Evolutionary conservation across 2,329 filamentous ascomycete genomes (phyloP).

Genomic region (Lecanosticta acicola): DNA sequence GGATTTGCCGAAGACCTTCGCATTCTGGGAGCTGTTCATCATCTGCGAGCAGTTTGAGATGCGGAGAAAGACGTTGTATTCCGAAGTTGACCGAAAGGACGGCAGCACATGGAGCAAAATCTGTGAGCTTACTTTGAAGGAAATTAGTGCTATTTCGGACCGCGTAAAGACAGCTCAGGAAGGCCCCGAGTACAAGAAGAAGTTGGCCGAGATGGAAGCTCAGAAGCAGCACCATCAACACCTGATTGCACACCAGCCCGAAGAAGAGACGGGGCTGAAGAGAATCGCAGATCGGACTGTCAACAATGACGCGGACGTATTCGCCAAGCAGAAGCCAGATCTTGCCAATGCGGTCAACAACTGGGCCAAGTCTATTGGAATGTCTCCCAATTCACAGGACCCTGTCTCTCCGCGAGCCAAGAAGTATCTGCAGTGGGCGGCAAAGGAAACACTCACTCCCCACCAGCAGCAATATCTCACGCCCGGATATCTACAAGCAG

Average conservation of each 20-base stretch:
- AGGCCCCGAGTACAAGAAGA: constrained; percentile 16
- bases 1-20: constrained; percentile 71
- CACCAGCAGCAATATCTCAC: constrained; percentile 51
- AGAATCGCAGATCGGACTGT: constrained; percentile 27
- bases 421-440: constrained; percentile 29
- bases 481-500: constrained; percentile 44
- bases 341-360: constrained; percentile 37
- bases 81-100: constrained; percentile 74
- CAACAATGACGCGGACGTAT: constrained; percentile 22
- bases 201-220: constrained; percentile 13
- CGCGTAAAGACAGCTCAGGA: constrained; percentile 54
- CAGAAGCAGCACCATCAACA: constrained; percentile 17
- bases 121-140: constrained; percentile 60
- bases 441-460: constrained; percentile 28
- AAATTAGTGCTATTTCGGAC: constrained; percentile 60
- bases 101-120: constrained; percentile 80
- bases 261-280: constrained; percentile 17
- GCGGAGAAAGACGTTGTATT: constrained; percentile 76
- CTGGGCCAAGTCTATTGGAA: constrained; percentile 45
- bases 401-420: constrained; percentile 35
- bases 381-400: constrained; percentile 37
- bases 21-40: constrained; percentile 82
- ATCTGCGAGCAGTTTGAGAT: constrained; percentile 70
- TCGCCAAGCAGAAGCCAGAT: constrained; percentile 16
- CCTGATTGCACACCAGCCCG: constrained; percentile 28